Evolutionary conservation across 2,329 filamentous ascomycete species (phyloP), one percentile per base, ranked within the genome.

Genomic region (Paraconiothyrium sp.): DNA sequence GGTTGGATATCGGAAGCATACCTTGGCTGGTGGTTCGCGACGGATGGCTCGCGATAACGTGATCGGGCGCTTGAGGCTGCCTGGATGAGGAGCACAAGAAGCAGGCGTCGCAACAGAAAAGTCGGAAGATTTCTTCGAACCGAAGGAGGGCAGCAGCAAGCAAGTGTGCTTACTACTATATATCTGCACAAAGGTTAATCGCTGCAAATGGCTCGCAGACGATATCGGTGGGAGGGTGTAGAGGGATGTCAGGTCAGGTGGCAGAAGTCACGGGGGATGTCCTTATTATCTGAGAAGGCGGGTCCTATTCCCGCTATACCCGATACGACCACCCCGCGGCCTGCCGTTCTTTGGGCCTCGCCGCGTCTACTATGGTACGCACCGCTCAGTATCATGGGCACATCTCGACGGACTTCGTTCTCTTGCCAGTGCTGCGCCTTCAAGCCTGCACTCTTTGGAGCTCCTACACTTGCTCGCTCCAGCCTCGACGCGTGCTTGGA

Each of bases 31-130:
- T 27, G 37, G 32, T 43, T 43, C 30, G 54, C 20, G 41, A 46
- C 10, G 27, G 41, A 37, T 55, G 39, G 52, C 16, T 55, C 52
- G 43, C 54, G 54, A 56, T 56, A 46, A 46, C 54, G 54, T 56
- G 54, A 56, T 56, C 41, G 41, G 54, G 54, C 51, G 51, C 41
- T 44, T 54, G 24, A 43, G 37, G 51, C 43, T 24, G 32, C 1
- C 30, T 32, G 27, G 52, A 37, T 39, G 43, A 47, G 30, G 52
- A 55, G 41, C 39, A 35, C 37, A 6, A 30, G 27, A 30, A 30
- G 6, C 27, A 30, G 50, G 34, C 48, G 30, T 43, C 35, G 24
- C 51, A 30, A 55, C 52, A 14, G n/a, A 14, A 43, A 11, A 46
- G 24, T 22, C 14, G 37, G 41, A 8, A 10, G 24, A 34, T 37